These are phyloP conservation scores for Atalantia buxifolia DNA, from an alignment of 345 rosid genomes.

Conservation along the genomic window DNA sequence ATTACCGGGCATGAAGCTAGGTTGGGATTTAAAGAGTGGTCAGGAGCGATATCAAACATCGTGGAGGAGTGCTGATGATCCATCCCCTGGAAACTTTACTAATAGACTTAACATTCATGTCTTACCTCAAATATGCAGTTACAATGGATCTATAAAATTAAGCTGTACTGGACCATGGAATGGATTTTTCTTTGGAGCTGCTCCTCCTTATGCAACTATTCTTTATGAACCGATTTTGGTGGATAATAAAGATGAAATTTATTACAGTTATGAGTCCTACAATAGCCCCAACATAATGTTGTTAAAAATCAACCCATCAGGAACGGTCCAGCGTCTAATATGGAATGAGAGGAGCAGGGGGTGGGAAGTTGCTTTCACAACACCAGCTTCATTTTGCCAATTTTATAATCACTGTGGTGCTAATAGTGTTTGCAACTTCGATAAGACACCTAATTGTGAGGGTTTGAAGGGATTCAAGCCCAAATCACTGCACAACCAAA, in stretches of 20 bases:
- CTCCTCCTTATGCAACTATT: background rate
- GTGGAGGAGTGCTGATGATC: conserved; percentile 41
- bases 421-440: background rate
- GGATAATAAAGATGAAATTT: conserved; percentile 1
- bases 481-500: conserved; percentile 13
- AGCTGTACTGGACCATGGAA: conserved; percentile 47
- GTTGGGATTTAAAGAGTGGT: conserved; percentile 20
- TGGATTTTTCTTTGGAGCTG: conserved; percentile 31
- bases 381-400: conserved; percentile 27
- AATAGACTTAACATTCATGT: conserved; percentile 18
- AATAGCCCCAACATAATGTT: background rate
- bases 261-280: conserved; percentile 10
- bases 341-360: conserved; percentile 8
- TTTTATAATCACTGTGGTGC: conserved; percentile 19
- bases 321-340: background rate
- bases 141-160: background rate
- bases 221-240: conserved; percentile 11
- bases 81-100: conserved; percentile 16
- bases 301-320: background rate
- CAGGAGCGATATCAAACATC: conserved; percentile 17
- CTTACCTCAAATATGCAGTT: conserved; percentile 20
- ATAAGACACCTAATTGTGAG: conserved; percentile 20
- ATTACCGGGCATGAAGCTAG: conserved; percentile 37
- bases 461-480: conserved; percentile 28
- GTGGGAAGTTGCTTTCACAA: conserved; percentile 6